A percentile compares a stretch with the other conserved stretches of the same genome.
These are phyloP conservation scores for Astragalus membranaceus DNA, from an alignment of 306 rosid genomes.

Conservation along the genomic window DNA sequence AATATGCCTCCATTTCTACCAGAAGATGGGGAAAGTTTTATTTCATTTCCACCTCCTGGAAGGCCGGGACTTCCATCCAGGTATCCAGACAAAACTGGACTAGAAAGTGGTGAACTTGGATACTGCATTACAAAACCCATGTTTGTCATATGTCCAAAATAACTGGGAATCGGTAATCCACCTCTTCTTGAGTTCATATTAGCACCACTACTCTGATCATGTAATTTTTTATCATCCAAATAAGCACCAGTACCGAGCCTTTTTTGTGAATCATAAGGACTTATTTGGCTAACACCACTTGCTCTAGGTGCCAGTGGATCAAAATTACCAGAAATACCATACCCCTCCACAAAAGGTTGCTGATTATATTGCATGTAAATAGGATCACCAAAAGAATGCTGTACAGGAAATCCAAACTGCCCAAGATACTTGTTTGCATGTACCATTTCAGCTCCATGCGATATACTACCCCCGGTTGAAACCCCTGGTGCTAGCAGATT, in stretches of 20 bases:
- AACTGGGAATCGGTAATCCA: constrained; percentile 34
- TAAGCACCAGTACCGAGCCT: constrained; percentile 26
- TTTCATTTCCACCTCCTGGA: constrained; percentile 41
- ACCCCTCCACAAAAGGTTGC: constrained; percentile 37
- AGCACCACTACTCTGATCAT: constrained; percentile 31
- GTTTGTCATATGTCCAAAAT: constrained; percentile 43
- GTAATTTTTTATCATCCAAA: constrained; percentile 38
- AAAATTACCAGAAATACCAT: constrained; percentile 32
- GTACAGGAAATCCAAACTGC: constrained; percentile 39
- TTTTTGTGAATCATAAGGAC: constrained; percentile 31
- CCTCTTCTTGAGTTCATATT: constrained; percentile 44
- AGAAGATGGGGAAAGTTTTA: constrained; percentile 26
- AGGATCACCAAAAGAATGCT: constrained; percentile 42
- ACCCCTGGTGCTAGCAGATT: constrained; percentile 30
- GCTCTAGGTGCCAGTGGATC: constrained; percentile 29
- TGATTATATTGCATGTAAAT: constrained; percentile 45
- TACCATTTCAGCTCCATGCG: constrained; percentile 40
- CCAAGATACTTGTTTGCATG: constrained; percentile 40
- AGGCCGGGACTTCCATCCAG: constrained; percentile 31
- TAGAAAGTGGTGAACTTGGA: constrained; percentile 37
- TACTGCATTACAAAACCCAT: constrained; percentile 34
- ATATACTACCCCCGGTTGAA: constrained; percentile 39
- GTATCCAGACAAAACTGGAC: constrained; percentile 38
- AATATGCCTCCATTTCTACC: constrained; percentile 35
- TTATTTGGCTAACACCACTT: constrained; percentile 24